phyloP scores from a whole-genome alignment of 768 basidiomycete species.

The Collybia sp. region DNA sequence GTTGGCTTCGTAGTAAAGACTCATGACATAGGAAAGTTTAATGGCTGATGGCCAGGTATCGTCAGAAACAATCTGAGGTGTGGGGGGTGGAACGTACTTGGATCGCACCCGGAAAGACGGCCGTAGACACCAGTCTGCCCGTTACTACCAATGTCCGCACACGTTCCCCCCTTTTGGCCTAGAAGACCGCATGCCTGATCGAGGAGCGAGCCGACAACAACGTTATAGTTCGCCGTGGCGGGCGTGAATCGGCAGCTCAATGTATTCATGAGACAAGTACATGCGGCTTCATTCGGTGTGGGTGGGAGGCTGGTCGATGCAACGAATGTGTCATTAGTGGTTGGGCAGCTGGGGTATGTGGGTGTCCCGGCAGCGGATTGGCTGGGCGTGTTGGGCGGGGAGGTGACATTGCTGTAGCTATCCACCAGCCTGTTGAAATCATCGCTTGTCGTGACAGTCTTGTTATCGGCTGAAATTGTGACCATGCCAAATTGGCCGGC shows the following conservation, averaged over 20 bases:
- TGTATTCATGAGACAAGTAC: conserved; percentile 63
- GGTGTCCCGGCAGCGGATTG: conserved; percentile 34
- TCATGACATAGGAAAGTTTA: conserved; percentile 83
- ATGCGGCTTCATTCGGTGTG: conserved; percentile 80
- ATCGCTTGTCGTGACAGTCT: conserved; percentile 57
- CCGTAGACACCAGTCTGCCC: conserved; percentile 79
- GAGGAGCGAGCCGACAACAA: conserved; percentile 55
- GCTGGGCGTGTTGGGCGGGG: conserved; percentile 55
- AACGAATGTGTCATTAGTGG: conserved; percentile 50
- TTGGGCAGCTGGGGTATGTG: conserved; percentile 61
- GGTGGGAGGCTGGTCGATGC: conserved; percentile 72
- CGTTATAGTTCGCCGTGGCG: conserved; percentile 52
- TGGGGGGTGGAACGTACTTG: conserved; percentile 42
- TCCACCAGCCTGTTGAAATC: conserved; percentile 66
- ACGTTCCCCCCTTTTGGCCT: conserved; percentile 54
- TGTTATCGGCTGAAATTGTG: conserved; percentile 61
- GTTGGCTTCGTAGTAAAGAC: conserved; percentile 64
- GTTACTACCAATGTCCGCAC: conserved; percentile 66
- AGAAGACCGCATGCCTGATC: conserved; percentile 75
- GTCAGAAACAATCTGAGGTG: too few species aligned
- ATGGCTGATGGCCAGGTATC: conserved; percentile 38
- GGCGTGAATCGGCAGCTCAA: conserved; percentile 76
- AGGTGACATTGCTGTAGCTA: conserved; percentile 53
- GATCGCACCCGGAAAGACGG: conserved; percentile 70
- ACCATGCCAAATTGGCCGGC: conserved; percentile 84